Conservation (phyloP, 768 basidiomycete species). For the Kwoniella newhampshirensis region DNA sequence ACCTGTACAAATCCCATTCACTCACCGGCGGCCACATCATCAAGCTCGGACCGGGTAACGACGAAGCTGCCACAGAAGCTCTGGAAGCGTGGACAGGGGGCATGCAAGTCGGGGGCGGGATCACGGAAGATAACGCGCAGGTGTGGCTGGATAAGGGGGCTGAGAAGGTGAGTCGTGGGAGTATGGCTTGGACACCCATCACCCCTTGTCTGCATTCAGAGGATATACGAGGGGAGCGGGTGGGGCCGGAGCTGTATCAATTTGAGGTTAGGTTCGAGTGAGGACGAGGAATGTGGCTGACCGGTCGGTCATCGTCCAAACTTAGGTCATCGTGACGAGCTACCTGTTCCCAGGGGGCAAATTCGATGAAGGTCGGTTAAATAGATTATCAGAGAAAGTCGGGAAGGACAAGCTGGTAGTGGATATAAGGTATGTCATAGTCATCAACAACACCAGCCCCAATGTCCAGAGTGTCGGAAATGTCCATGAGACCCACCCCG, state of each 20-base stretch:
- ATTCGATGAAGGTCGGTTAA: constrained; percentile 73
- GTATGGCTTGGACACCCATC: too few species aligned
- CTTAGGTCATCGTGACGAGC: constrained; percentile 94
- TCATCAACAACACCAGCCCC: too few species aligned
- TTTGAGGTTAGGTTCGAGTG: background rate
- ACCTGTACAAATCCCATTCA: constrained; percentile 67
- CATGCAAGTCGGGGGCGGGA: constrained; percentile 91
- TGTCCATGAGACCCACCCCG: background rate
- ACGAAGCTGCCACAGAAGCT: constrained; percentile 81
- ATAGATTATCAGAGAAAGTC: constrained; percentile 62
- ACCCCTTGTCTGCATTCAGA: too few species aligned
- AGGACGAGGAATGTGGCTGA: background rate
- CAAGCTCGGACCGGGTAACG: constrained; percentile 88
- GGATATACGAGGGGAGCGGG: too few species aligned
- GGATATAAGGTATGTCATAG: constrained; percentile 74
- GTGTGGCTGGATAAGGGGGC: constrained; percentile 87
- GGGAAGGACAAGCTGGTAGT: constrained; percentile 88
- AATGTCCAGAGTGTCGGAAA: too few species aligned
- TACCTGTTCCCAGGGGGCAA: constrained; percentile 82
- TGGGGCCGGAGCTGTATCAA: background rate
- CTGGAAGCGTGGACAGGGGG: constrained; percentile 83
- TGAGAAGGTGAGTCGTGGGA: constrained; percentile 73
- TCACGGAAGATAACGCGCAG: constrained; percentile 73
- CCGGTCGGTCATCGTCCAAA: background rate
- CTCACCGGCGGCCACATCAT: constrained; percentile 92